A percentile compares a stretch with the other conserved stretches of the same genome.
These are phyloP conservation scores for Actinidia arguta DNA, from an alignment of 179 eudicot genomes.

Conservation along the genomic window DNA sequence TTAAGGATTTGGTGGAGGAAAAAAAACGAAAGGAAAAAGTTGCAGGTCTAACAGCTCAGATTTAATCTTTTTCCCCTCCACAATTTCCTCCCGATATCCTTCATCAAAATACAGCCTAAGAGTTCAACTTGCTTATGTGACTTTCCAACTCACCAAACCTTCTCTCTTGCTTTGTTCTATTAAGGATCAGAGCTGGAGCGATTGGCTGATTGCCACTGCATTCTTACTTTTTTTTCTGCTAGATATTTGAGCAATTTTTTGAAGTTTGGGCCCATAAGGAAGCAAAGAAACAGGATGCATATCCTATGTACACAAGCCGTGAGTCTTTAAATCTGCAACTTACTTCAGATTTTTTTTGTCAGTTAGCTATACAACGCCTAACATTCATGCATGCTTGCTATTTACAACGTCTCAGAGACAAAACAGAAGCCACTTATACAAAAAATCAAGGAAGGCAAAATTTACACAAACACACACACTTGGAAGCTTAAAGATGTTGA, in stretches of 20 bases:
- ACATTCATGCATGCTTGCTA: slow-evolving; percentile 6
- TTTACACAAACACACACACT: background rate
- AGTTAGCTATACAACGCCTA: background rate
- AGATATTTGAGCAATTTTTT: background rate
- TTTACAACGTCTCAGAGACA: background rate
- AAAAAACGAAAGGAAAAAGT: no score
- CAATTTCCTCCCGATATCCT: no score
- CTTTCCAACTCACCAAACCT: no score
- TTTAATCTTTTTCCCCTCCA: no score
- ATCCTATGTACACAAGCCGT: background rate
- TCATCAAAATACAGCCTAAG: no score
- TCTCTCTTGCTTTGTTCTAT: no score
- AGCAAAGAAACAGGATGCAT: background rate
- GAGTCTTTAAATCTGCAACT: background rate
- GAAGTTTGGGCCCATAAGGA: background rate
- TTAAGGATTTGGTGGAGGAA: no score
- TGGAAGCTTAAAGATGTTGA: background rate
- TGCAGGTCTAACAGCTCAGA: no score
- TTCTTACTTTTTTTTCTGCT: background rate
- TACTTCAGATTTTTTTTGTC: background rate
- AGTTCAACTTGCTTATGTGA: no score
- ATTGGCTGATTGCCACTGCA: background rate
- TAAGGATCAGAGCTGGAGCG: background rate
- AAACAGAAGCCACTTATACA: background rate
- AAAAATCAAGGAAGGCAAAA: background rate